Evolutionary conservation across 495 filamentous ascomycete species (phyloP).

Genomic region (Melanomma pulvis-pyrius): DNA sequence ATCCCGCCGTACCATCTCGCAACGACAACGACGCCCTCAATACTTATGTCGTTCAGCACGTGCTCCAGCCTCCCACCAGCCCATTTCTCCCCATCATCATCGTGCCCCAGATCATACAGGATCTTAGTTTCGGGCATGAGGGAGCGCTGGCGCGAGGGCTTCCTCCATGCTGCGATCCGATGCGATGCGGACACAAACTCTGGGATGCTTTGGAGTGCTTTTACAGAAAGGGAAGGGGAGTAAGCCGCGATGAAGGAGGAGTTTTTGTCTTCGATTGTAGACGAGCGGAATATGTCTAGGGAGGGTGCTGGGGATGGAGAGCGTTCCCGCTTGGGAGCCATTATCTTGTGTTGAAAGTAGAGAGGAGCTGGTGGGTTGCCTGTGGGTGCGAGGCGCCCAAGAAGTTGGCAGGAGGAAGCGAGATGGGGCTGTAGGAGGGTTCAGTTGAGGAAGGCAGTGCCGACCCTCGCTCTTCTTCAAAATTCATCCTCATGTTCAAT

Average conservation of each 20-base stretch:
- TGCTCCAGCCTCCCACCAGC: slow-evolving; percentile 47
- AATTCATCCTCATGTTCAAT: background rate
- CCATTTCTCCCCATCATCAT: slow-evolving; percentile 53
- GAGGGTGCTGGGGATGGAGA: slow-evolving; percentile 13
- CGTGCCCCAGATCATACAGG: slow-evolving; percentile 45
- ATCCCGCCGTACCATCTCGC: slow-evolving; percentile 54
- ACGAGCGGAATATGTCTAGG: slow-evolving; percentile 42
- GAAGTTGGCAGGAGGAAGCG: background rate
- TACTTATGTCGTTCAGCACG: slow-evolving; percentile 43
- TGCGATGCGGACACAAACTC: slow-evolving; percentile 47
- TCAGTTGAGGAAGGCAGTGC: background rate
- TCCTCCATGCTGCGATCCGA: slow-evolving; percentile 50
- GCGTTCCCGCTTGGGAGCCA: slow-evolving; percentile 19
- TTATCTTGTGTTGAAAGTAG: background rate
- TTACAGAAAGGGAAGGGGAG: slow-evolving; percentile 44
- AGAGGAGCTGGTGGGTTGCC: background rate
- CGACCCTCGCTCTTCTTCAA: background rate
- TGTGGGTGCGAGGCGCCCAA: background rate
- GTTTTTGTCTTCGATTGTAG: slow-evolving; percentile 45
- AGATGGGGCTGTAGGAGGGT: background rate
- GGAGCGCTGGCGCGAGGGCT: slow-evolving; percentile 40
- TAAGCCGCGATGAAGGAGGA: slow-evolving; percentile 50
- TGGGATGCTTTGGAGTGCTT: slow-evolving; percentile 42
- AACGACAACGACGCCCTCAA: slow-evolving; percentile 49
- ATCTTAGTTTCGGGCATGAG: slow-evolving; percentile 27